phyloP scores from a whole-genome alignment of 176 grass and related monocot species.

The Phyllostachys edulis region DNA sequence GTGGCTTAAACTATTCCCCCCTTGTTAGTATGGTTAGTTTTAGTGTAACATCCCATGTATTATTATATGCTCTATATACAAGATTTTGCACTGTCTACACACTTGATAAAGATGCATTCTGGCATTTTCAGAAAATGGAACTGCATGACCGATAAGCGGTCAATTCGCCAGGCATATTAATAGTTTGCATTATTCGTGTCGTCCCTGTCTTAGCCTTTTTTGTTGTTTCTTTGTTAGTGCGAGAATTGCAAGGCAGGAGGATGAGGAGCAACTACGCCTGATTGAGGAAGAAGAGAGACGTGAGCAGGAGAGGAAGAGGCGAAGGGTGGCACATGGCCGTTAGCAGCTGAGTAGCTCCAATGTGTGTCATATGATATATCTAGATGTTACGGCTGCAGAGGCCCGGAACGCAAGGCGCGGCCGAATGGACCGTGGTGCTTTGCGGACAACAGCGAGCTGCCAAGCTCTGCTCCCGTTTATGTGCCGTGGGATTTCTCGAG shows the following conservation, averaged over 20 bases:
- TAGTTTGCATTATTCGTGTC: neutral
- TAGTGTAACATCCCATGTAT: neutral
- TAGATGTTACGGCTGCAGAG: neutral
- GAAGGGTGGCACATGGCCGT: constrained; percentile 42
- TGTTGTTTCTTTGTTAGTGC: constrained; percentile 43
- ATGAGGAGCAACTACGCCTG: constrained; percentile 80
- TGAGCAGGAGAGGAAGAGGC: constrained; percentile 64
- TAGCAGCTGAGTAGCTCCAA: neutral
- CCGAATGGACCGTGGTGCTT: neutral
- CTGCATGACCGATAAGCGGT: neutral
- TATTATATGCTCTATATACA: neutral
- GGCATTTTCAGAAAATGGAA: constrained; percentile 1
- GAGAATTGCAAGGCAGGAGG: constrained; percentile 76
- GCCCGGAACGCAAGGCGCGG: neutral
- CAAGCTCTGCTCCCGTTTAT: neutral
- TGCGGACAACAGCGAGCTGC: neutral
- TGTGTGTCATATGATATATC: neutral
- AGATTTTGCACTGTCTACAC: neutral
- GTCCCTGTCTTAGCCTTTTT: neutral
- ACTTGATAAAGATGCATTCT: neutral
- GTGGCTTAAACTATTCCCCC: neutral
- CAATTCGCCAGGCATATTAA: neutral
- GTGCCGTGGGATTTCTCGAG: neutral
- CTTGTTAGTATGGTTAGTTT: neutral
- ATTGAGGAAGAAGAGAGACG: constrained; percentile 88